phyloP scores from a whole-genome alignment of 306 rosid genomes.

The Gynostemma pentaphyllum region DNA sequence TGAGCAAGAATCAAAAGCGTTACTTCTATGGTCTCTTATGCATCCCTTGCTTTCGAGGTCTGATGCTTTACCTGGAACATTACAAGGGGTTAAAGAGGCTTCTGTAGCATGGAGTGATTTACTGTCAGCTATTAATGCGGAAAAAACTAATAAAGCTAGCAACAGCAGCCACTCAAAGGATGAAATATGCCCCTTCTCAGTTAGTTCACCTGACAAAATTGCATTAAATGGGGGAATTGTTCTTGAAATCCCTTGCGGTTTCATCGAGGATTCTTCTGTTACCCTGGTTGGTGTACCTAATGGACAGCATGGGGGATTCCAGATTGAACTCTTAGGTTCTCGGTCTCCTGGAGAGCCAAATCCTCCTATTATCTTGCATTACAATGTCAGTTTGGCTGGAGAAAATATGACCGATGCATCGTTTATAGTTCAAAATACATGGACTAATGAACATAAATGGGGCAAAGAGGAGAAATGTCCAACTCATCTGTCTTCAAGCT shows the following conservation, averaged over 20 bases:
- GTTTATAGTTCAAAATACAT: slow-evolving; percentile 68
- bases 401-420: slow-evolving; percentile 73
- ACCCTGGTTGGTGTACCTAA: slow-evolving; percentile 73
- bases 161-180: slow-evolving; percentile 20
- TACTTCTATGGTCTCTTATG: slow-evolving; percentile 64
- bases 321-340: slow-evolving; percentile 56
- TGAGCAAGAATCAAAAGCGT: slow-evolving; percentile 27
- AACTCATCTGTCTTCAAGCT: slow-evolving; percentile 39
- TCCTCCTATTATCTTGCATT: slow-evolving; percentile 61
- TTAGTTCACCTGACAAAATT: slow-evolving; percentile 23
- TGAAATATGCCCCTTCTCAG: slow-evolving; percentile 54
- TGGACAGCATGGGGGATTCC: slow-evolving; percentile 50
- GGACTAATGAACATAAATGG: slow-evolving; percentile 80
- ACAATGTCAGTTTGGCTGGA: slow-evolving; percentile 62
- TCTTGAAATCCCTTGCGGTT: slow-evolving; percentile 80
- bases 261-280: slow-evolving; percentile 71
- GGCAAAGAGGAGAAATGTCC: slow-evolving; percentile 78
- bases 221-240: slow-evolving; percentile 25
- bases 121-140: slow-evolving; percentile 27
- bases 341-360: slow-evolving; percentile 36
- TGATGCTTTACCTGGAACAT: slow-evolving; percentile 69
- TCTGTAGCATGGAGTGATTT: slow-evolving; percentile 71
- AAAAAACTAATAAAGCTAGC: slow-evolving; percentile 33
- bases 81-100: slow-evolving; percentile 86
- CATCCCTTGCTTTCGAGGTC: slow-evolving; percentile 52